Evolutionary conservation across 148 eudicot species (phyloP), one percentile per base, ranked within the genome.

Genomic region (Cornus suecica): DNA sequence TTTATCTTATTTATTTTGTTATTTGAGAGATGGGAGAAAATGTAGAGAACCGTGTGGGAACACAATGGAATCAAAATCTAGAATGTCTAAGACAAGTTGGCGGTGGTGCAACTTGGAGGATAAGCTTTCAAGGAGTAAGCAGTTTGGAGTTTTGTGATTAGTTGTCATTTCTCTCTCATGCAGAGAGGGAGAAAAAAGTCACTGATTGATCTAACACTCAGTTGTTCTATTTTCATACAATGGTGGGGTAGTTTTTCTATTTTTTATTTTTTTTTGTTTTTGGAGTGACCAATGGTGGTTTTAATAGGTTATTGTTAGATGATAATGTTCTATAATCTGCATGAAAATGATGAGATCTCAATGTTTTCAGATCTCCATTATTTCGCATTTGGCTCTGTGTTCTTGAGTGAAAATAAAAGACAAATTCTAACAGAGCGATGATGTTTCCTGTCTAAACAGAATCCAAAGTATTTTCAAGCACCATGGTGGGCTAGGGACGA

Each of bases 41-140:
- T 64, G 23, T 30, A 73, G 70, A 78, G n/a, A 30, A 25, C 56
- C 76, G 65, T 78, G 80, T 78, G 71, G 66, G 70, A n/a, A n/a
- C 52, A 71, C 6, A 64, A 7, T 78, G 76, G 65, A 66, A 29
- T 69, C 31, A 26, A 42, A 62, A 70, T 28, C 16, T 23, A 45
- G 76, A 11, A 22, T 20, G 51, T 34, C 28, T 29, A 25, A n/a
- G 58, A 71, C 71, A 72, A 71, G 48, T 52, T 66, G 71, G 31
- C 42, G 5, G 48, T 29, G 5, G 48, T 29, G 75, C 64, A 31
- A 60, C n/a, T 60, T 66, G 76, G 45, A 66, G 66, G 71, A 78
- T 78, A 65, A 72, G 80, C 70, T 24, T 37, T 66, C 24, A 54
- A n/a, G 71, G 66, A 34, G 54, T 72, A 68, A 23, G 28, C 26